Evolutionary conservation across 1,284 basidiomycete species (phyloP).

Genomic region (Apiotrichum porosum): DNA sequence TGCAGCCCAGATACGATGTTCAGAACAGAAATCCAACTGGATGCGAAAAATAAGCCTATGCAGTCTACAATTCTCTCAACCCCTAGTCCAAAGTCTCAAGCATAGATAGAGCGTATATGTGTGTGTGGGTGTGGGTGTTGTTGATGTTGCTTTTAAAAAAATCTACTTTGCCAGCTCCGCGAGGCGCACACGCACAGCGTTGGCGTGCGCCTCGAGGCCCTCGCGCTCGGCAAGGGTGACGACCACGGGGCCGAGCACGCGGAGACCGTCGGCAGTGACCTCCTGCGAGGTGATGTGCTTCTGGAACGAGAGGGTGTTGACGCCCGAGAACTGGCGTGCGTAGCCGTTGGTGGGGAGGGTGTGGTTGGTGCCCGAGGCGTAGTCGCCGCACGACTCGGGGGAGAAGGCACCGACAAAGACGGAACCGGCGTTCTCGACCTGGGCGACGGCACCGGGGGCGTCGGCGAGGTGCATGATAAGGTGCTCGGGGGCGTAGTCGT

Average conservation of each 20-base stretch:
- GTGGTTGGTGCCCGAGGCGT: conserved; percentile 98
- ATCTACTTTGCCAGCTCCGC: conserved; percentile 9
- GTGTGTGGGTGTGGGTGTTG: too few relatives aligned
- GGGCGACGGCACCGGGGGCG: conserved; percentile 61
- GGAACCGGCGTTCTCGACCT: conserved; percentile 85
- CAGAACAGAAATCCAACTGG: too few relatives aligned
- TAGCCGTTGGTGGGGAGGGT: conserved; percentile 92
- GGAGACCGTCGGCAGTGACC: conserved; percentile 73
- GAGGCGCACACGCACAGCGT: conserved; percentile 49
- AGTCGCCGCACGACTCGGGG: conserved; percentile 87
- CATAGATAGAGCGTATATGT: too few relatives aligned
- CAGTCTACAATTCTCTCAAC: too few relatives aligned
- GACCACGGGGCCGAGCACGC: conserved; percentile 78
- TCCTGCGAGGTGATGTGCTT: conserved; percentile 98
- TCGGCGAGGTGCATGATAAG: conserved; percentile 80
- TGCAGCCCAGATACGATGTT: too few relatives aligned
- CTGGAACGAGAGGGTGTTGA: conserved; percentile 96
- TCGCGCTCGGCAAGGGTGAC: conserved; percentile 90
- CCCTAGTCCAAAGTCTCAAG: too few relatives aligned
- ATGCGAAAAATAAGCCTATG: too few relatives aligned
- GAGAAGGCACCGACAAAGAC: conserved; percentile 93
- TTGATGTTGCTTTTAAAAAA: too few relatives aligned
- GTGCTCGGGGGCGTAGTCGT: conserved; percentile 97
- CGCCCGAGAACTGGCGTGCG: conserved; percentile 95
- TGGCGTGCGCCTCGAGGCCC: conserved; percentile 87